These are phyloP conservation scores for Lodderomyces orthopsilosis DNA, from an alignment of 1,139 yeast genomes.

Conservation along the genomic window DNA sequence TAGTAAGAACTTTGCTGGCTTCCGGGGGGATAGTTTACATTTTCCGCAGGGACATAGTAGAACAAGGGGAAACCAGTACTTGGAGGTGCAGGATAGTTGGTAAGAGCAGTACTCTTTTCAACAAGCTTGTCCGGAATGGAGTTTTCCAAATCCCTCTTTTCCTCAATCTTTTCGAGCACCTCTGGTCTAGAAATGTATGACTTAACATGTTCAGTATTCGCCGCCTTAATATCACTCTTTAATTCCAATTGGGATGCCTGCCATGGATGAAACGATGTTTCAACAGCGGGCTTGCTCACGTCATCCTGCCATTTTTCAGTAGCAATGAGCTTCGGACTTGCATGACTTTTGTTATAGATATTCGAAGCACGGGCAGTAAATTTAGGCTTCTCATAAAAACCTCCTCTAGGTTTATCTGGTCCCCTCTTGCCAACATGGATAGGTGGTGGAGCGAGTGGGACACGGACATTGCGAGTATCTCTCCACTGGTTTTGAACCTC, in stretches of 20 bases:
- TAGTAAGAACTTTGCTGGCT: conserved; percentile 15
- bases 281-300: background rate
- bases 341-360: conserved; percentile 11
- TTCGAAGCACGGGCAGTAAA: conserved; percentile 16
- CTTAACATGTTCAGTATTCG: background rate
- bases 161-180: background rate
- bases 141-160: background rate
- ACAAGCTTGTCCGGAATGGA: background rate
- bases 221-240: conserved; percentile 1
- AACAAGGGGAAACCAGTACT: conserved; percentile 18
- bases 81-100: conserved; percentile 6
- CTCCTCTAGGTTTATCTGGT: background rate
- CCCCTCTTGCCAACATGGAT: conserved; percentile 51
- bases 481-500: conserved; percentile 42
- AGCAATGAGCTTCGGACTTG: conserved; percentile 1
- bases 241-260: conserved; percentile 10
- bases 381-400: conserved; percentile 10
- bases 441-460: conserved; percentile 73
- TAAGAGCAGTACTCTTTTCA: background rate
- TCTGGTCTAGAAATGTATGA: background rate
- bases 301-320: background rate
- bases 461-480: conserved; percentile 8
- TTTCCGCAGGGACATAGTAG: conserved; percentile 22
- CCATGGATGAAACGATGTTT: conserved; percentile 6
- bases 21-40: conserved; percentile 8